These are phyloP conservation scores for Podila minutissima DNA, from an alignment of 192 early-diverging fungal species.

Conservation along the genomic window DNA sequence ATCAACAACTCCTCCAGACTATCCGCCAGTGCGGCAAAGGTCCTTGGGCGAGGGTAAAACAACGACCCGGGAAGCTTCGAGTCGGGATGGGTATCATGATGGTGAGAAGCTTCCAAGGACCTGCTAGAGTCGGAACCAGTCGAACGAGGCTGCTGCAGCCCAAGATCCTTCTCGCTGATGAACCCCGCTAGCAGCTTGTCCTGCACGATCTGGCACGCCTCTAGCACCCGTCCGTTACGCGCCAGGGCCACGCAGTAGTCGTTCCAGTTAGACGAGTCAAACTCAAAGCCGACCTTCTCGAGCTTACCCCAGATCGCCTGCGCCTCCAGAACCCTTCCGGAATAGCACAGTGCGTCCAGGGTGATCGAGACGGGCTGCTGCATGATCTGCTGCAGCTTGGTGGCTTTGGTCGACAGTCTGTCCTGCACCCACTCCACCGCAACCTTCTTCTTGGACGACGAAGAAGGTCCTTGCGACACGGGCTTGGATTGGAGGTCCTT, in stretches of 20 bases:
- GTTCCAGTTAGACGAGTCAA: slow-evolving; percentile 66
- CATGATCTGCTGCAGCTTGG: slow-evolving; percentile 17
- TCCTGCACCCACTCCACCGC: slow-evolving; percentile 12
- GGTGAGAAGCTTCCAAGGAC: neutral
- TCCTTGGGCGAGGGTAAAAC: slow-evolving; percentile 43
- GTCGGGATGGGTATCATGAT: neutral
- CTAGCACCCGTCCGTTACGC: slow-evolving; percentile 26
- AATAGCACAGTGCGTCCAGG: slow-evolving; percentile 51
- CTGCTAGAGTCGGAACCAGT: neutral
- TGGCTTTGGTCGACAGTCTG: slow-evolving; percentile 18
- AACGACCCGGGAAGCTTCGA: neutral
- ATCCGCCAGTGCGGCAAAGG: slow-evolving; percentile 44
- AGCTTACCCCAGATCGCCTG: slow-evolving; percentile 54
- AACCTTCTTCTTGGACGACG: neutral
- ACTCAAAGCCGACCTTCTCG: slow-evolving; percentile 39
- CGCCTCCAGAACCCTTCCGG: slow-evolving; percentile 37
- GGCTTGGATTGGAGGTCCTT: neutral
- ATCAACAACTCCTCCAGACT: slow-evolving; percentile 27
- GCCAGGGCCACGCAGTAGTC: slow-evolving; percentile 54
- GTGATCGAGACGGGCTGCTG: slow-evolving; percentile 57
- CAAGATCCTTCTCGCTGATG: neutral
- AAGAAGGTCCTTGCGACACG: neutral
- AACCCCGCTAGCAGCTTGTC: slow-evolving; percentile 40
- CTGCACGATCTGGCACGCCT: slow-evolving; percentile 52
- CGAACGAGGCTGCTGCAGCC: neutral